These are phyloP conservation scores for Usnea hakonensis DNA, from an alignment of 495 filamentous ascomycete genomes.

Conservation along the genomic window DNA sequence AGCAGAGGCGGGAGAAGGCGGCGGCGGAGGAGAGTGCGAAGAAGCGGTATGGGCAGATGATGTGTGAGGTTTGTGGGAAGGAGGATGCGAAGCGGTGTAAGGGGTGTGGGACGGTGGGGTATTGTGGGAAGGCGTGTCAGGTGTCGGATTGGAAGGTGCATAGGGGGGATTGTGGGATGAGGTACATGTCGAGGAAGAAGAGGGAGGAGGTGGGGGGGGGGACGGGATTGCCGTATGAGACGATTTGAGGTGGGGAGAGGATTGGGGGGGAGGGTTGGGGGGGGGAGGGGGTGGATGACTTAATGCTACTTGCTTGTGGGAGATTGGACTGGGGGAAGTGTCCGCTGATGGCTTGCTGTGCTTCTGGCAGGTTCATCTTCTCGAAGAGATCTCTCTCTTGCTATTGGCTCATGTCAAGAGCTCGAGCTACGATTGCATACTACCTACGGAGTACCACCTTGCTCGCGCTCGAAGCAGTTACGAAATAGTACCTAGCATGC, in stretches of 20 bases:
- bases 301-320: neutral
- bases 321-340: neutral
- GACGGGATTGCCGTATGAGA: neutral
- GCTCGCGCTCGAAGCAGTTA: too few relatives aligned
- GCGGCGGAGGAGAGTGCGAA: neutral
- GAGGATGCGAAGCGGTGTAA: conserved; percentile 13
- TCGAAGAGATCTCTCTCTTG: neutral
- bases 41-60: conserved; percentile 1
- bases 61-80: conserved; percentile 7
- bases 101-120: conserved; percentile 16
- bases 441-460: too few relatives aligned
- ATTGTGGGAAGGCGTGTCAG: conserved; percentile 18
- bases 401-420: too few relatives aligned
- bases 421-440: neutral
- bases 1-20: neutral
- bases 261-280: neutral
- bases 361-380: neutral
- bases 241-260: neutral
- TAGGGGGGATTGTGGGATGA: conserved; percentile 8
- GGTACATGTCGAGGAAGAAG: neutral
- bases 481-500: too few relatives aligned
- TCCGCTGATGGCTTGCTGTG: neutral
- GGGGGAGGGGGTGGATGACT: neutral
- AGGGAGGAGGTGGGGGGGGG: neutral
- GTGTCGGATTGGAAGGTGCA: conserved; percentile 14